phyloP scores from a whole-genome alignment of 2,329 filamentous ascomycete genomes.

The Amauroascus niger region DNA sequence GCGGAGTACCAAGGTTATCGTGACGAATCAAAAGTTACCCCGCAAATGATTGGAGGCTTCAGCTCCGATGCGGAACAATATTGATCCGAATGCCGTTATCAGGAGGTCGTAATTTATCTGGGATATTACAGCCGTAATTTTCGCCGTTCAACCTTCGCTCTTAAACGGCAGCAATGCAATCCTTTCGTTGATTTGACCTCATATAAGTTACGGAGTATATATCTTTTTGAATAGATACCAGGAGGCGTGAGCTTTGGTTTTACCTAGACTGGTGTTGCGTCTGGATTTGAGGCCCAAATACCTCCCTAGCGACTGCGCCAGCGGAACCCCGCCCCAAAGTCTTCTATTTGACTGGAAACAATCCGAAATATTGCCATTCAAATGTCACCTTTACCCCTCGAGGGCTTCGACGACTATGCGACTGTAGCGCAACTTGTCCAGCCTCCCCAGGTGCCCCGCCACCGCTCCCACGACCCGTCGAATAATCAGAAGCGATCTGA shows the following conservation, averaged over 20 bases:
- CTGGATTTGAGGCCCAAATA: neutral
- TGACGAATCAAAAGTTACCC: too few species aligned
- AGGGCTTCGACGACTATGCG: conserved; percentile 23
- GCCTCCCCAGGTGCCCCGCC: conserved; percentile 42
- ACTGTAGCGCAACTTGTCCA: conserved; percentile 39
- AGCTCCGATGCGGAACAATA: neutral
- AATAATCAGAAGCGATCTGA: conserved; percentile 79
- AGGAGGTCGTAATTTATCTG: neutral
- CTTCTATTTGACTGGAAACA: neutral
- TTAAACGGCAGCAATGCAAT: neutral
- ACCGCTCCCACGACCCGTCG: conserved; percentile 57
- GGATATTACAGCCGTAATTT: neutral
- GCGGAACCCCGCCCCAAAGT: neutral
- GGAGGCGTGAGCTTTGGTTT: neutral
- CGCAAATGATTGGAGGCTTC: neutral
- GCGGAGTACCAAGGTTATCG: neutral
- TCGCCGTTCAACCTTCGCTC: neutral
- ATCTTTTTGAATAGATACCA: neutral
- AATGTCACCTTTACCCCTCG: conserved; percentile 18
- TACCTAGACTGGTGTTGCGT: neutral
- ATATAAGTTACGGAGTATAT: too few species aligned
- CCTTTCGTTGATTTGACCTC: neutral
- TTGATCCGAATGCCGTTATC: conserved; percentile 3
- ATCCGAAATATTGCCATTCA: neutral
- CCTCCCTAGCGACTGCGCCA: neutral